Evolutionary conservation across 2,329 filamentous ascomycete species (phyloP).

Genomic region (Lecanicillium sp.): DNA sequence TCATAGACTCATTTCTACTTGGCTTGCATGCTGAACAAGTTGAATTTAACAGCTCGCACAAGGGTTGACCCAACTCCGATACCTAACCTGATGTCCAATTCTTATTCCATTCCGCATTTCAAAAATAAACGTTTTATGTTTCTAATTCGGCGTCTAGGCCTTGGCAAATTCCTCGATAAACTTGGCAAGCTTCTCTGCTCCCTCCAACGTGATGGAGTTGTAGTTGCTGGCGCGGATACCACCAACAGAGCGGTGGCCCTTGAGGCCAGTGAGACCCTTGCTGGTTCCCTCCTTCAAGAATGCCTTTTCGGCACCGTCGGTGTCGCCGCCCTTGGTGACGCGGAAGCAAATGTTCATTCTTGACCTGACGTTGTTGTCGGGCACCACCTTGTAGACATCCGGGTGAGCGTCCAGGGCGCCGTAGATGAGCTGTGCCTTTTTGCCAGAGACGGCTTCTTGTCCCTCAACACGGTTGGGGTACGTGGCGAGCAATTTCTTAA

Average conservation of each 20-base stretch:
- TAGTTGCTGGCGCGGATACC: conserved; percentile 86
- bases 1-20: no score
- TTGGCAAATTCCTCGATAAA: conserved; percentile 51
- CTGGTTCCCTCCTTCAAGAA: conserved; percentile 69
- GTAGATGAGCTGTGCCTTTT: conserved; percentile 75
- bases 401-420: conserved; percentile 64
- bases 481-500: conserved; percentile 61
- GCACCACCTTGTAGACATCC: conserved; percentile 67
- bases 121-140: neutral
- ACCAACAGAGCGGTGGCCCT: conserved; percentile 80
- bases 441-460: conserved; percentile 63
- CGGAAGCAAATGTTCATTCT: conserved; percentile 96
- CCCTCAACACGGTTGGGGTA: conserved; percentile 64
- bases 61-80: conserved; percentile 4
- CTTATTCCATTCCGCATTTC: neutral
- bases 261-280: conserved; percentile 66
- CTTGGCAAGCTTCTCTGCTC: conserved; percentile 56
- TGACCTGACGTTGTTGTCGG: conserved; percentile 66
- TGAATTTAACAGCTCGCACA: conserved; percentile 2
- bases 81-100: neutral
- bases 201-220: conserved; percentile 67
- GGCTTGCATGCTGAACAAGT: neutral
- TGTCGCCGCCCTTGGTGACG: conserved; percentile 49
- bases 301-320: conserved; percentile 64
- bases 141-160: conserved; percentile 19